These are phyloP conservation scores for Phyllosticta capitalensis DNA, from an alignment of 2,329 filamentous ascomycete genomes.

Conservation along the genomic window DNA sequence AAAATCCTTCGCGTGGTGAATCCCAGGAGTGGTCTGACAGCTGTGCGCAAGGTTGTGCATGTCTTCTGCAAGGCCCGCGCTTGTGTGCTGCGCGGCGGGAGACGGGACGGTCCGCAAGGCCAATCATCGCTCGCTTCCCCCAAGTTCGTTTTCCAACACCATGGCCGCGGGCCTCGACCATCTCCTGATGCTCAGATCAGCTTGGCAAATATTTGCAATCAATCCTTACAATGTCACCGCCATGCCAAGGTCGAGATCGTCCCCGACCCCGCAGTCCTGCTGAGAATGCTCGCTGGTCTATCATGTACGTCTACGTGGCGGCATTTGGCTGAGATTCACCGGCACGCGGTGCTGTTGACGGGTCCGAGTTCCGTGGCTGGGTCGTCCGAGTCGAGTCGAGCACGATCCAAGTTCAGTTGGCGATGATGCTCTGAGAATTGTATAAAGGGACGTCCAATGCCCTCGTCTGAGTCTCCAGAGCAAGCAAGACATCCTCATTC, in stretches of 20 bases:
- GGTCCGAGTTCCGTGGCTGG: background rate
- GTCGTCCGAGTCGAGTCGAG: background rate
- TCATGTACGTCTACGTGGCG: background rate
- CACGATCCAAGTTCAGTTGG: slow-evolving; percentile 7
- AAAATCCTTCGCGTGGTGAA: background rate
- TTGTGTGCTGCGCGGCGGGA: background rate
- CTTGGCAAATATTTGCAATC: background rate
- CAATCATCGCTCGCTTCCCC: background rate
- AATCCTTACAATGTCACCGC: background rate
- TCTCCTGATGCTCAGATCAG: background rate
- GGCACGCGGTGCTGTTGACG: background rate
- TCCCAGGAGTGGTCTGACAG: background rate
- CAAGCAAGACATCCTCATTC: background rate
- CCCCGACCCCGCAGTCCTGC: background rate
- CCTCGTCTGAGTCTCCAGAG: background rate
- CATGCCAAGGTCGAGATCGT: background rate
- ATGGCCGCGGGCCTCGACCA: background rate
- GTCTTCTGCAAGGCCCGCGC: background rate
- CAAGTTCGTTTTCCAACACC: background rate
- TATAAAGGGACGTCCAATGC: background rate
- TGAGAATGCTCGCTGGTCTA: background rate
- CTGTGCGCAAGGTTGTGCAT: background rate
- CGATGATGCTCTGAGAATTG: background rate
- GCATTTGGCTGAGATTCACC: background rate
- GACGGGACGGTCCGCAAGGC: background rate